Evolutionary conservation across 257 asterid species (phyloP).

Genomic region (Sherardia arvensis): DNA sequence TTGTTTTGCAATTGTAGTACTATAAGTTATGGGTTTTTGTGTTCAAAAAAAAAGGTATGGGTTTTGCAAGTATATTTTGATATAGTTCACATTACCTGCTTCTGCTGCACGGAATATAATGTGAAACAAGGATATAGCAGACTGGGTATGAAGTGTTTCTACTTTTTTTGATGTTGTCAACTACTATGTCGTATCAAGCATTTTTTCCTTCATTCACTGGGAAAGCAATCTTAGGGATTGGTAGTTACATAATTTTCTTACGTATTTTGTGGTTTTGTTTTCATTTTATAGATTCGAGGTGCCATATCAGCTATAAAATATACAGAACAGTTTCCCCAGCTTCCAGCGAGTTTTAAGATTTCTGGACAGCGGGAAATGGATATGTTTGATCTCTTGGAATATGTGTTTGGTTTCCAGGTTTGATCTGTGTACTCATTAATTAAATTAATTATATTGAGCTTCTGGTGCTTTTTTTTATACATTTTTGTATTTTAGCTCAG

Average conservation of each 20-base stretch:
- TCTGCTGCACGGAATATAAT: too few relatives aligned
- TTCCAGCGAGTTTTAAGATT: constrained; percentile 59
- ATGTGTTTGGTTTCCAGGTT: constrained; percentile 93
- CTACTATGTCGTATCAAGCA: background rate
- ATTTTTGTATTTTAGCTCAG: background rate
- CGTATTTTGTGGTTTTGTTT: background rate
- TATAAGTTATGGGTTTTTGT: background rate
- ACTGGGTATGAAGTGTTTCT: background rate
- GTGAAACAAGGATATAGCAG: background rate
- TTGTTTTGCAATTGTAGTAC: background rate
- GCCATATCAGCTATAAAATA: constrained; percentile 72
- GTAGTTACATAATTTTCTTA: constrained; percentile 5
- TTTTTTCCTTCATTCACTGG: background rate
- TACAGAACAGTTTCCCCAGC: constrained; percentile 73
- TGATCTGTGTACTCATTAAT: constrained; percentile 6
- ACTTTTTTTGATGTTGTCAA: background rate
- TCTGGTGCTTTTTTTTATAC: background rate
- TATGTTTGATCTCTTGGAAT: constrained; percentile 95
- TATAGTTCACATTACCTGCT: background rate
- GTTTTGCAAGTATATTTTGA: background rate
- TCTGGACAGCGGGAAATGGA: constrained; percentile 66
- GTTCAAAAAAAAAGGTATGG: too few relatives aligned
- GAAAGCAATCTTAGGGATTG: constrained; percentile 8
- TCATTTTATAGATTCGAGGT: constrained; percentile 58
- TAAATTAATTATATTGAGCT: background rate